Evolutionary conservation across 177 flowering plant species (phyloP).

Genomic region (Vitis hybrid): DNA sequence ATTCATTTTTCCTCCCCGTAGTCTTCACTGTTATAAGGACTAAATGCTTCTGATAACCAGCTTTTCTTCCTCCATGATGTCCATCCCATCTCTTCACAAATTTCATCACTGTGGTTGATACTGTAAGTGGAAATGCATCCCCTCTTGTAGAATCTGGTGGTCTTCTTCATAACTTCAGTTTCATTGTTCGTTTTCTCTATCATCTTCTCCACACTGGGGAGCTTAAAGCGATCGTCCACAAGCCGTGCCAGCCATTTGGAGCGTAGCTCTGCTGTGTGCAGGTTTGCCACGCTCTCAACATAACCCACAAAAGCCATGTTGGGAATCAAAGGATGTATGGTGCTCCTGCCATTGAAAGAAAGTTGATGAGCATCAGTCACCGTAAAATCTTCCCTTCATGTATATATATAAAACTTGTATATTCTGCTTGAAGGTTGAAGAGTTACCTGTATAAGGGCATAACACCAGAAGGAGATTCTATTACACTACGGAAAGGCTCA

Average conservation of each 20-base stretch:
- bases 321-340: slow-evolving; percentile 88
- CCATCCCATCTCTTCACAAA: slow-evolving; percentile 97
- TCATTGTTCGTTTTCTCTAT: slow-evolving; percentile 58
- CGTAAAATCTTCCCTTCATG: background rate
- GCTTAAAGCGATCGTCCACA: slow-evolving; percentile 61
- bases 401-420: background rate
- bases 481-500: slow-evolving; percentile 58
- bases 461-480: slow-evolving; percentile 59
- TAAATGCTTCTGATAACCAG: slow-evolving; percentile 73
- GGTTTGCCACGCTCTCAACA: slow-evolving; percentile 72
- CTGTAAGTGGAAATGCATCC: slow-evolving; percentile 88
- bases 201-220: slow-evolving; percentile 71
- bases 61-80: slow-evolving; percentile 78
- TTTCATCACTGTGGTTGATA: slow-evolving; percentile 81
- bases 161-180: slow-evolving; percentile 59
- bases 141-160: slow-evolving; percentile 83
- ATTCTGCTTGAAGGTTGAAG: background rate
- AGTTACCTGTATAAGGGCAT: slow-evolving; percentile 84
- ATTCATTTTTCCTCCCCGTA: slow-evolving; percentile 38
- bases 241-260: slow-evolving; percentile 82
- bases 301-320: slow-evolving; percentile 92
- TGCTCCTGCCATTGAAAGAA: slow-evolving; percentile 49
- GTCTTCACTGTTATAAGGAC: slow-evolving; percentile 76
- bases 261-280: slow-evolving; percentile 77
- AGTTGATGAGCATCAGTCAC: background rate